Evolutionary conservation across 371 early-diverging fungal genomes (phyloP).

Genomic region (Apophysomyces elegans): DNA sequence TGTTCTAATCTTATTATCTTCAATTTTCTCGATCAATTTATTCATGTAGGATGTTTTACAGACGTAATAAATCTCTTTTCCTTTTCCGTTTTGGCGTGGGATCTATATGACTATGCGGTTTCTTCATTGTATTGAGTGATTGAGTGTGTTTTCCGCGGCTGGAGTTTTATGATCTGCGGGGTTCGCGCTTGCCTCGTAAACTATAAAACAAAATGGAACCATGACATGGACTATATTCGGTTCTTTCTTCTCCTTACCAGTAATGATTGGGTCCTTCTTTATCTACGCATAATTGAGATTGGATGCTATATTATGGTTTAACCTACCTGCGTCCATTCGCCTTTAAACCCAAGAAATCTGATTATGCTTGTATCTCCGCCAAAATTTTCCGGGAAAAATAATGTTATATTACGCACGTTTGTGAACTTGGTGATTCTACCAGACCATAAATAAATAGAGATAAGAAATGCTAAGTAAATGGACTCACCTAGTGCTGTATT

Average conservation of each 20-base stretch:
- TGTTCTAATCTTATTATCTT: not conserved
- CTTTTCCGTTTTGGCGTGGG: too few species aligned
- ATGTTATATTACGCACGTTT: slow-evolving; percentile 77
- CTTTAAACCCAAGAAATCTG: slow-evolving; percentile 85
- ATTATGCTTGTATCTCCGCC: slow-evolving; percentile 77
- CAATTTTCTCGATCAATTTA: not conserved
- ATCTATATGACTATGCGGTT: not conserved
- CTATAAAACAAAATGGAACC: slow-evolving; percentile 12
- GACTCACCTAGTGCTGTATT: slow-evolving; percentile 65
- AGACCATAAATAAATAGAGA: not conserved
- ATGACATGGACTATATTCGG: not conserved
- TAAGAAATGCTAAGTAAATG: not conserved
- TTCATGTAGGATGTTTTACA: not conserved
- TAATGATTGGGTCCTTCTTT: slow-evolving; percentile 76
- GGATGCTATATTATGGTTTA: not conserved
- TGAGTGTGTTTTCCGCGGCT: slow-evolving; percentile 39
- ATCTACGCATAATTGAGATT: slow-evolving; percentile 44
- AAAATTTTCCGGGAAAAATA: slow-evolving; percentile 85
- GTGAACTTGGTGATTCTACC: slow-evolving; percentile 80
- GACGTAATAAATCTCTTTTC: too few species aligned
- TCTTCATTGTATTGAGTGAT: slow-evolving; percentile 45
- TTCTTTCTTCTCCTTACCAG: slow-evolving; percentile 21
- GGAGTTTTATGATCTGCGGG: slow-evolving; percentile 82
- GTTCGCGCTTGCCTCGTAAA: slow-evolving; percentile 85
- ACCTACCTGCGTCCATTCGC: slow-evolving; percentile 84